Evolutionary conservation across 805 yeast genomes (phyloP), one percentile per base, ranked within the genome.

Genomic region (Blastobotrys robertii): DNA sequence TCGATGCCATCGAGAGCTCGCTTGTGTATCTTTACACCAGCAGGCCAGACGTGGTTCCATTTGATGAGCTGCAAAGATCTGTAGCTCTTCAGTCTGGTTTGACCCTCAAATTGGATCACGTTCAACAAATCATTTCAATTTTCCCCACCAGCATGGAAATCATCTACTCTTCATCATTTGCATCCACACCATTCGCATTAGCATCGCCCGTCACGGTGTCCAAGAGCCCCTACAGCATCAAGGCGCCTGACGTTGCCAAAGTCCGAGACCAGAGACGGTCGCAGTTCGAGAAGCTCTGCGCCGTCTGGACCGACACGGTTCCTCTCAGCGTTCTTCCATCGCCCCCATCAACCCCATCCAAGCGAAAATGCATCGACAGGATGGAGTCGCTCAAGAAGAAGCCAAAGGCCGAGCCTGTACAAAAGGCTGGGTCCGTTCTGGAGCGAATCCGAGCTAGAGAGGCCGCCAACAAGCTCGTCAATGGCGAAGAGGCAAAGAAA

Each of bases 401-500:
- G 19, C 29, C 30, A 14, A 16, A 38, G 6, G 14, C 13, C 11
- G 34, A 22, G 12, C 19, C 8, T 3, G 30, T 16, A 14, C 14
- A 25, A 4, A 38, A 33, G n/a, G 37, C 44, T 3, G 38, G 31
- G 15, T 25, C 54, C 1, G 44, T 60, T 3, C 42, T 58, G 30
- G 63, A 60, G 16, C 50, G 65, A 10, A 53, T 61, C 29, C 50
- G 54, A 7, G 60, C 60, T 29, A 54, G 58, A 40, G 60, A 61
- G 41, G 54, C 54, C 1, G 48, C 42, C 2, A 37, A 12, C 37
- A 37, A 45, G 39, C 13, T 11, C 12, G 15, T 9, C 34, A 32
- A 8, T 15, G 22, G 9, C 25, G n/a, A 33, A 8, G 42, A 38
- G 10, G 43, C 40, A 8, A 14, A 45, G 12, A 46, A 38, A 16